Conservation (phyloP, 2,329 filamentous ascomycete genomes). For the Trichoderma koningiopsis region DNA sequence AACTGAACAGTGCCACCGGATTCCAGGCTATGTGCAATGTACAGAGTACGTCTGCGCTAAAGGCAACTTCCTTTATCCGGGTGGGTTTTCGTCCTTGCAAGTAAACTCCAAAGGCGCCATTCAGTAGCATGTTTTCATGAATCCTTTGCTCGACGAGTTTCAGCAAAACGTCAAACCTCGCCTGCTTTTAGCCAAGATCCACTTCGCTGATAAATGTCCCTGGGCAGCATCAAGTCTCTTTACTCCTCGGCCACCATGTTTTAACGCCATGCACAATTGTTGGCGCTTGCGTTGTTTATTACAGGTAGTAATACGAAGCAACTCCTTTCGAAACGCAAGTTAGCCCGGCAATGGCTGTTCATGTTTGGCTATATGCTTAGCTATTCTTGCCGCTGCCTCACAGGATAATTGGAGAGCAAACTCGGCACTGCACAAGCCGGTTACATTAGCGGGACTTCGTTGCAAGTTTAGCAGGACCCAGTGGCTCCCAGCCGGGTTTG, state of each 20-base stretch:
- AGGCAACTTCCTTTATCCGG: slow-evolving; percentile 20
- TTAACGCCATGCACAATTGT: slow-evolving; percentile 1
- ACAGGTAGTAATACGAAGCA: background rate
- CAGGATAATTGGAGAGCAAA: background rate
- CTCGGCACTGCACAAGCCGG: slow-evolving; percentile 9
- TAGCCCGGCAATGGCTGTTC: background rate
- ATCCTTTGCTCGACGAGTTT: slow-evolving; percentile 1
- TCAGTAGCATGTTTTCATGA: background rate
- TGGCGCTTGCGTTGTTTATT: slow-evolving; percentile 1
- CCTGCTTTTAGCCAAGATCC: slow-evolving; percentile 13
- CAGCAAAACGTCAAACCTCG: slow-evolving; percentile 7
- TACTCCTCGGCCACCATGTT: slow-evolving; percentile 6
- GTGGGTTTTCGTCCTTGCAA: background rate
- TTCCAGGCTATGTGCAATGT: slow-evolving; percentile 3
- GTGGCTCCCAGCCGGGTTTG: background rate
- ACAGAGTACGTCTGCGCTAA: background rate
- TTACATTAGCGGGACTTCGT: slow-evolving; percentile 12
- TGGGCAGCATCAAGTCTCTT: background rate
- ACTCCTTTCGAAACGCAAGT: background rate
- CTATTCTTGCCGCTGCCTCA: background rate
- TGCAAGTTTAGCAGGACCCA: background rate
- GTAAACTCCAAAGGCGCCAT: slow-evolving; percentile 13
- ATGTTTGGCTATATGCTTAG: background rate
- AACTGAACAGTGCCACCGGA: background rate
- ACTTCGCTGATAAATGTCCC: slow-evolving; percentile 9